Percentiles rank a stretch among this genome's conserved stretches.
Conservation (phyloP, 495 filamentous ascomycete species). For the Neurospora sublineolata region DNA sequence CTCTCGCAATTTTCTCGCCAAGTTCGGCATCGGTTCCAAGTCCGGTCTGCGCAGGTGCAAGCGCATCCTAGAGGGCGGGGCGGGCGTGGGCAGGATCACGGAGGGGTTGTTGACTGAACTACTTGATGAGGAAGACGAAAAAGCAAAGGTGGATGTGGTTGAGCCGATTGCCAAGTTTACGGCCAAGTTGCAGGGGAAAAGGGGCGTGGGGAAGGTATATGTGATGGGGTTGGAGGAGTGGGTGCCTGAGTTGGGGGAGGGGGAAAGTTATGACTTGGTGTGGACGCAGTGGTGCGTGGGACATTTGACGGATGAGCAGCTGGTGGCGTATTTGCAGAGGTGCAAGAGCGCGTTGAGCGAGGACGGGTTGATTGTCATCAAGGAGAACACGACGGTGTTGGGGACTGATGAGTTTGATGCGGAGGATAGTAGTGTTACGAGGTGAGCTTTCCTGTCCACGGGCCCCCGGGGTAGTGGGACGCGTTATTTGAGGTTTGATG, state of each 20-base stretch:
- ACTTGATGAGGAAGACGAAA: not conserved
- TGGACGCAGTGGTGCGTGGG: slow-evolving; percentile 91
- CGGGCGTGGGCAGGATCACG: slow-evolving; percentile 48
- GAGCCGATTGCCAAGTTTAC: slow-evolving; percentile 42
- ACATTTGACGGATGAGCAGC: slow-evolving; percentile 69
- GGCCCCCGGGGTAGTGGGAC: not conserved
- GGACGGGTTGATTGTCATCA: slow-evolving; percentile 55
- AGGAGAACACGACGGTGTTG: slow-evolving; percentile 71
- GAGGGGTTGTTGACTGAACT: slow-evolving; percentile 15
- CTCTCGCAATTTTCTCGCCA: slow-evolving; percentile 64
- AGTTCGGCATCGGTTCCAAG: slow-evolving; percentile 47
- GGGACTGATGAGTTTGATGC: slow-evolving; percentile 62
- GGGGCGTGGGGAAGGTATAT: slow-evolving; percentile 43
- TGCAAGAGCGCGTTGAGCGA: slow-evolving; percentile 45
- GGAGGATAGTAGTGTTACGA: slow-evolving; percentile 68
- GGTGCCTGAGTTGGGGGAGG: slow-evolving; percentile 30
- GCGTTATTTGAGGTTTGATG: not conserved
- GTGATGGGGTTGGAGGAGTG: slow-evolving; percentile 61
- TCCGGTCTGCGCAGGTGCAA: slow-evolving; percentile 11
- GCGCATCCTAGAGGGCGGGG: slow-evolving; percentile 42
- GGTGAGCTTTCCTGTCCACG: slow-evolving; percentile 18
- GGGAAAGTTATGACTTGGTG: slow-evolving; percentile 47
- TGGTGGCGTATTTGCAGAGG: slow-evolving; percentile 54
- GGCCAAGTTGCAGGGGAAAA: slow-evolving; percentile 24
- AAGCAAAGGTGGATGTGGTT: slow-evolving; percentile 32